phyloP scores from a whole-genome alignment of 306 rosid species.

The Inga oerstediana region DNA sequence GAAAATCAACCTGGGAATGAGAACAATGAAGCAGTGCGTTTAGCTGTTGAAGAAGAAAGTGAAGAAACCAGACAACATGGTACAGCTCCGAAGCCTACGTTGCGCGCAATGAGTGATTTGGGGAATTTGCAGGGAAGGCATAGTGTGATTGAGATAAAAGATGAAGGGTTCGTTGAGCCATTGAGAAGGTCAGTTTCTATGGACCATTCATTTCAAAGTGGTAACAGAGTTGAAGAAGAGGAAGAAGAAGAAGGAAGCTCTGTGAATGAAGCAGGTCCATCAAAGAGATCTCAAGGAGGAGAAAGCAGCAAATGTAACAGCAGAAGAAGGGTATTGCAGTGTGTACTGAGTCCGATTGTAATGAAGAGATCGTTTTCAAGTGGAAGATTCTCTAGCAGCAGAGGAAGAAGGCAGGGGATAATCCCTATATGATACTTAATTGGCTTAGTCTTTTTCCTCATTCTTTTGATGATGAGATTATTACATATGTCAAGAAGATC shows the following conservation, averaged over 20 bases:
- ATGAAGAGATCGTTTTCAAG: neutral
- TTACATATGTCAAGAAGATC: neutral
- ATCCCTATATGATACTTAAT: neutral
- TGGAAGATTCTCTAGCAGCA: neutral
- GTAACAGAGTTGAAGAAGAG: neutral
- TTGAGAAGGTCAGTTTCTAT: neutral
- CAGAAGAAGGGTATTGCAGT: neutral
- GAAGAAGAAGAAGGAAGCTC: neutral
- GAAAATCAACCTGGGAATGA: constrained; percentile 35
- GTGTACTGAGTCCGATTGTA: neutral
- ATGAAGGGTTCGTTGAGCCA: constrained; percentile 32
- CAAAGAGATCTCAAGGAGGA: neutral
- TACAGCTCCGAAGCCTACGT: constrained; percentile 37
- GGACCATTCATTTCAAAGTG: neutral
- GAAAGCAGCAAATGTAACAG: neutral
- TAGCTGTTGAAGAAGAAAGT: neutral
- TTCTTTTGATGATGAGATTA: neutral
- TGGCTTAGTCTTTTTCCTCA: neutral
- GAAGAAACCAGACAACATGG: constrained; percentile 24
- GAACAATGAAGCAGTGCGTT: constrained; percentile 24
- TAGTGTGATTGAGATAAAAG: constrained; percentile 63
- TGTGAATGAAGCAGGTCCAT: neutral
- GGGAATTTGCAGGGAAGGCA: constrained; percentile 55
- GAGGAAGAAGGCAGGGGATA: neutral
- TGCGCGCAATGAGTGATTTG: constrained; percentile 61